Conservation (phyloP, 83 land plant species). For the Diphasiastrum complanatum region DNA sequence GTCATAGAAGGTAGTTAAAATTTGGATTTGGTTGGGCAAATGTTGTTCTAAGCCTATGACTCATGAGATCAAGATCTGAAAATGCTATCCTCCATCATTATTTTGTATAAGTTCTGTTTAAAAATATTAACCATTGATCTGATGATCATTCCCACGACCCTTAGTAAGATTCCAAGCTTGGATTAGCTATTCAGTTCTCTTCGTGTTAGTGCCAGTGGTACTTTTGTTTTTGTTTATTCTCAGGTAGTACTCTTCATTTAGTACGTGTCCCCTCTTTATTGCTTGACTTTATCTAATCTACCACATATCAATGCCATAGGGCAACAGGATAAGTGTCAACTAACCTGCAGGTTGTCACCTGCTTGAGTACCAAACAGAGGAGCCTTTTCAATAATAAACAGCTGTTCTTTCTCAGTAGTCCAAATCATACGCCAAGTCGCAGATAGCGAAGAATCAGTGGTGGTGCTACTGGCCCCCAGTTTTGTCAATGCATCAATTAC, state of each 20-base stretch:
- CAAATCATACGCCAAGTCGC: conserved; percentile 90
- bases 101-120: too few species aligned
- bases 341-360: conserved; percentile 89
- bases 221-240: too few species aligned
- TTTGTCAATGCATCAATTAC: conserved; percentile 54
- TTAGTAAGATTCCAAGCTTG: too few species aligned
- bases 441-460: conserved; percentile 62
- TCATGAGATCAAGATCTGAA: too few species aligned
- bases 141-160: too few species aligned
- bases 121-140: too few species aligned
- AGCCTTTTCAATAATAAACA: conserved; percentile 77
- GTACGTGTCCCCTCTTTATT: not conserved
- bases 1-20: too few species aligned
- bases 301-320: not conserved
- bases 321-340: conserved; percentile 12
- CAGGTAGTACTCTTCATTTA: not conserved
- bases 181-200: too few species aligned
- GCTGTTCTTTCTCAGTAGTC: conserved; percentile 98
- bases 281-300: not conserved
- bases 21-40: too few species aligned
- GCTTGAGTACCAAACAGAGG: conserved; percentile 63
- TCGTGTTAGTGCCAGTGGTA: too few species aligned
- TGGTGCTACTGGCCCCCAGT: conserved; percentile 37
- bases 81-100: too few species aligned
- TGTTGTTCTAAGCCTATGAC: too few species aligned